These are phyloP conservation scores for Hyaloscypha finlandica DNA, from an alignment of 495 filamentous ascomycete genomes.

Conservation along the genomic window DNA sequence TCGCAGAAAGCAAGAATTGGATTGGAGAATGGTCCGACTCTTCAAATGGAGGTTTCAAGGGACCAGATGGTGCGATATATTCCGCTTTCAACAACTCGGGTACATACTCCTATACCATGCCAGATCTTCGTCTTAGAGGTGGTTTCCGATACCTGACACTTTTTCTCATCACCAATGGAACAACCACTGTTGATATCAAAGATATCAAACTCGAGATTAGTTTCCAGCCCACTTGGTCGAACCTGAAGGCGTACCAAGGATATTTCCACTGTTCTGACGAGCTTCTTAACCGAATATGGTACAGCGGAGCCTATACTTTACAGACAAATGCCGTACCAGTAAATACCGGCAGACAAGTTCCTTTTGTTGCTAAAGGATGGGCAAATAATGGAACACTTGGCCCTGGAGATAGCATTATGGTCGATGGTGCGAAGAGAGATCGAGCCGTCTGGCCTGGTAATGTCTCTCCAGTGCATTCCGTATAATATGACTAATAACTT, in stretches of 20 bases:
- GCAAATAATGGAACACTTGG: slow-evolving; percentile 53
- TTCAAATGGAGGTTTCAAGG: slow-evolving; percentile 54
- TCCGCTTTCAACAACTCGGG: slow-evolving; percentile 50
- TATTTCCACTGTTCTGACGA: slow-evolving; percentile 64
- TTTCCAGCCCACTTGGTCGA: slow-evolving; percentile 67
- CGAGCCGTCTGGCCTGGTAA: slow-evolving; percentile 54
- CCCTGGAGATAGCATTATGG: slow-evolving; percentile 43
- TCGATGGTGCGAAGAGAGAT: slow-evolving; percentile 60
- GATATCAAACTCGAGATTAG: slow-evolving; percentile 50
- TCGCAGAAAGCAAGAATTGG: slow-evolving; percentile 64
- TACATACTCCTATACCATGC: slow-evolving; percentile 48
- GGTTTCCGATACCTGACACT: slow-evolving; percentile 63
- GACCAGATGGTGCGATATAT: slow-evolving; percentile 55
- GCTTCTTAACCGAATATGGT: slow-evolving; percentile 62
- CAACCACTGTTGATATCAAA: slow-evolving; percentile 40
- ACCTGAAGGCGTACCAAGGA: slow-evolving; percentile 61
- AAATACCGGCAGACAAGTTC: slow-evolving; percentile 53
- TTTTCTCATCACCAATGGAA: slow-evolving; percentile 46
- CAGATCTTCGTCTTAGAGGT: slow-evolving; percentile 54
- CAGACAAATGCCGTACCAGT: slow-evolving; percentile 60
- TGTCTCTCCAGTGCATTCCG: background rate
- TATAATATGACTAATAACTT: background rate
- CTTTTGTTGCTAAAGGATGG: slow-evolving; percentile 53
- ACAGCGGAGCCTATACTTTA: slow-evolving; percentile 62
- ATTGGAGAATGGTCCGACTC: slow-evolving; percentile 62